phyloP scores from a whole-genome alignment of 192 early-diverging fungal species.

The Chytriomyces sp. region DNA sequence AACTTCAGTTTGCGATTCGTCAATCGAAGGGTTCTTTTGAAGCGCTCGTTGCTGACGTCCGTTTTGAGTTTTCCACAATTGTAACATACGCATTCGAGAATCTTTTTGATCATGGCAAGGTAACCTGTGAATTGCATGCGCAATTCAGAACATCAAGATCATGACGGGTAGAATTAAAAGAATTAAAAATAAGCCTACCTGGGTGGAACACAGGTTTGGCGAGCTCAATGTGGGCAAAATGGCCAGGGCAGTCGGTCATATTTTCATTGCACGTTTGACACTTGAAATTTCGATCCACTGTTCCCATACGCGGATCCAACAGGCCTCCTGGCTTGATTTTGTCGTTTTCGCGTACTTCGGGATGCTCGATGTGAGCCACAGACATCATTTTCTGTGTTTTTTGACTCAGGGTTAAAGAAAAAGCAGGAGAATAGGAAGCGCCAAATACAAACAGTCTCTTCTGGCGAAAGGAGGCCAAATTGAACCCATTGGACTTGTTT shows the following conservation, averaged over 20 bases:
- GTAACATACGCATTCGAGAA: slow-evolving; percentile 95
- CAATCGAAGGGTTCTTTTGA: slow-evolving; percentile 43
- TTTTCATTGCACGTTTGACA: slow-evolving; percentile 95
- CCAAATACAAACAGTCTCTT: slow-evolving; percentile 79
- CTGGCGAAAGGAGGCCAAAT: slow-evolving; percentile 94
- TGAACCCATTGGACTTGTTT: slow-evolving; percentile 88
- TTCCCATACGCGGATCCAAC: slow-evolving; percentile 93
- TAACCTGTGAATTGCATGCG: slow-evolving; percentile 67
- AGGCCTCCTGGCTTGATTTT: slow-evolving; percentile 85
- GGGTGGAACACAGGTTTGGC: slow-evolving; percentile 94
- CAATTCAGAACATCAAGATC: neutral
- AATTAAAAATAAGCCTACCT: slow-evolving; percentile 53
- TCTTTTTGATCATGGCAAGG: slow-evolving; percentile 92
- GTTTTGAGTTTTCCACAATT: slow-evolving; percentile 93
- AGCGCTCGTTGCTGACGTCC: slow-evolving; percentile 66
- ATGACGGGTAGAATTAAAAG: neutral
- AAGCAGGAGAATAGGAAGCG: neutral
- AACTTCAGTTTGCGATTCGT: slow-evolving; percentile 59
- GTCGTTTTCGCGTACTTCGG: slow-evolving; percentile 84
- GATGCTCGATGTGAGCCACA: slow-evolving; percentile 88
- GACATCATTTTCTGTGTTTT: slow-evolving; percentile 90
- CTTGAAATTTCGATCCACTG: slow-evolving; percentile 96
- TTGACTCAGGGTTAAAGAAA: neutral
- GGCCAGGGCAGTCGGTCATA: slow-evolving; percentile 95
- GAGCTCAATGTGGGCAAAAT: slow-evolving; percentile 97